A percentile compares a stretch with the other conserved stretches of the same genome.
Evolutionary conservation across 768 basidiomycete species (phyloP).

Genomic region (Termitomyces bulborhizus): DNA sequence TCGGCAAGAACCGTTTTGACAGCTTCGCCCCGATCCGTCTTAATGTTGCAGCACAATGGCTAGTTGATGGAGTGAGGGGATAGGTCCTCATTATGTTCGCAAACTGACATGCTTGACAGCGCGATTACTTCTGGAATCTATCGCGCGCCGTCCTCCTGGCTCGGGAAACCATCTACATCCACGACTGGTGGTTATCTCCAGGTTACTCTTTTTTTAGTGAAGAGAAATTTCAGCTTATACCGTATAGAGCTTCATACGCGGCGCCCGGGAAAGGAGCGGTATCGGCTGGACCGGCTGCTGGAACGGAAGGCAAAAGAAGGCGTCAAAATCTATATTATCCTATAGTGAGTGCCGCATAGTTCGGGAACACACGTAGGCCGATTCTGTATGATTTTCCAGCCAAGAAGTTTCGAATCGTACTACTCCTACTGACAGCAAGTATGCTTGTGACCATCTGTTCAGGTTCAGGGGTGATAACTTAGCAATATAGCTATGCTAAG

Average conservation of each 20-base stretch:
- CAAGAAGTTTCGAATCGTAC: conserved; percentile 95
- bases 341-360: conserved; percentile 58
- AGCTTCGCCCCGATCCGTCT: conserved; percentile 90
- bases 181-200: conserved; percentile 98
- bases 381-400: conserved; percentile 31
- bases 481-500: conserved; percentile 68
- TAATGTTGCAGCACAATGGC: conserved; percentile 96
- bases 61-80: conserved; percentile 85
- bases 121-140: conserved; percentile 98
- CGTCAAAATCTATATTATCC: conserved; percentile 91
- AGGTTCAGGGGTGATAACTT: conserved; percentile 1
- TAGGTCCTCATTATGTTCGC: not conserved
- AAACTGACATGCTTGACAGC: conserved; percentile 35
- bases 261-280: conserved; percentile 77
- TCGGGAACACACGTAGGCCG: conserved; percentile 1
- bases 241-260: conserved; percentile 74
- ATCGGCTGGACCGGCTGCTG: conserved; percentile 80
- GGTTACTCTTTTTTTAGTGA: conserved; percentile 31
- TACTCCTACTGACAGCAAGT: conserved; percentile 93
- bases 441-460: conserved; percentile 19
- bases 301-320: conserved; percentile 92
- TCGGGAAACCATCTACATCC: conserved; percentile 85
- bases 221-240: not conserved
- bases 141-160: conserved; percentile 88
- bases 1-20: conserved; percentile 78